Evolutionary conservation across 2,329 filamentous ascomycete genomes (phyloP).

Genomic region (Aspergillus ochraceoroseus): DNA sequence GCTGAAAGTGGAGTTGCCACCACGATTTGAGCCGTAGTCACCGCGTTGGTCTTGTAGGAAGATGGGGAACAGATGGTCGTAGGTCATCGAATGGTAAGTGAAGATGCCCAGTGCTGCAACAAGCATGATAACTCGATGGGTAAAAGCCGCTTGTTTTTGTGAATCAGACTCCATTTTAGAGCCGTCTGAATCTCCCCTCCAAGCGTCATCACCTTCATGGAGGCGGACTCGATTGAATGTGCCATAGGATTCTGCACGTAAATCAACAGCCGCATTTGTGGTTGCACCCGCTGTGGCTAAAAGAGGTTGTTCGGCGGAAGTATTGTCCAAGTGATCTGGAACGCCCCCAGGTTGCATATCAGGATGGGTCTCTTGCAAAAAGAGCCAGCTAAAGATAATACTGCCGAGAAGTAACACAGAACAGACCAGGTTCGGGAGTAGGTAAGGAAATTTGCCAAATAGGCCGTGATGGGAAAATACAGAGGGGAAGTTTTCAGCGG

Average conservation of each 20-base stretch:
- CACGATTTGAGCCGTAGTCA: slow-evolving; percentile 22
- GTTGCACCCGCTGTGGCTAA: slow-evolving; percentile 70
- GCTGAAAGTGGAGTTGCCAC: slow-evolving; percentile 46
- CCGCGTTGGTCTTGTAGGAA: slow-evolving; percentile 71
- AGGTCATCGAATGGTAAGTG: slow-evolving; percentile 93
- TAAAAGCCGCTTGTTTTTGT: slow-evolving; percentile 50
- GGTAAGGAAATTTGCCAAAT: slow-evolving; percentile 76
- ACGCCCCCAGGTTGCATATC: slow-evolving; percentile 60
- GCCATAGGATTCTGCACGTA: slow-evolving; percentile 74
- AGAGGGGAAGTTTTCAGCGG: slow-evolving; percentile 66
- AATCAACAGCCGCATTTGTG: slow-evolving; percentile 66
- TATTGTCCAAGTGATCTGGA: slow-evolving; percentile 38
- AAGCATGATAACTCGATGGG: slow-evolving; percentile 65
- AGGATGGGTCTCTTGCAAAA: slow-evolving; percentile 85
- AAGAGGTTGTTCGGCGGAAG: slow-evolving; percentile 63
- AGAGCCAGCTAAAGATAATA: slow-evolving; percentile 71
- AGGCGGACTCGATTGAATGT: slow-evolving; percentile 60
- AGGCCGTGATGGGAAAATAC: slow-evolving; percentile 63
- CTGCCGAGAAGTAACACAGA: slow-evolving; percentile 69
- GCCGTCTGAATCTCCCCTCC: slow-evolving; percentile 50
- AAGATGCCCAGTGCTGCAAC: slow-evolving; percentile 82
- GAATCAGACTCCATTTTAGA: slow-evolving; percentile 38
- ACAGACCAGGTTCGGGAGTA: slow-evolving; percentile 85
- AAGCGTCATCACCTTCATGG: slow-evolving; percentile 50
- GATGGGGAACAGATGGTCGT: slow-evolving; percentile 85